Evolutionary conservation across 2,329 filamentous ascomycete species (phyloP).

Genomic region (Ceratocystis lukuohia): DNA sequence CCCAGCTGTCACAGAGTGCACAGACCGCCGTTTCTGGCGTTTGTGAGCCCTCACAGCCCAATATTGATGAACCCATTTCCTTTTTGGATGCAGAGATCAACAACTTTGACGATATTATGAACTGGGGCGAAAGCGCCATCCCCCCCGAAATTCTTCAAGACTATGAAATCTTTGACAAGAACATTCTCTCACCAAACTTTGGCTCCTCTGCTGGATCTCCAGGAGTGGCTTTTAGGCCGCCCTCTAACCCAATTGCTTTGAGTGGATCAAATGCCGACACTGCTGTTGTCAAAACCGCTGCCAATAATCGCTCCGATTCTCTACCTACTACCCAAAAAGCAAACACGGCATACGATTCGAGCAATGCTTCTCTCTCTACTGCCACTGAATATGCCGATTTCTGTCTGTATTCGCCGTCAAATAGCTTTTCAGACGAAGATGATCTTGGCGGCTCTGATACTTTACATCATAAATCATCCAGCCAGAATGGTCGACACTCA

Average conservation of each 20-base stretch:
- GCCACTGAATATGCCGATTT: slow-evolving; percentile 38
- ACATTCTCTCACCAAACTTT: not conserved
- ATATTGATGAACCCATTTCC: not conserved
- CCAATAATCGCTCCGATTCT: not conserved
- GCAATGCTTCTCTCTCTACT: not conserved
- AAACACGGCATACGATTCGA: not conserved
- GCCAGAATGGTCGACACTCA: not conserved
- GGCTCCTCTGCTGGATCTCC: not conserved
- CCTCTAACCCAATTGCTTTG: not conserved
- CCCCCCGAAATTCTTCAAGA: not conserved
- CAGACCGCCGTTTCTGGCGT: not conserved
- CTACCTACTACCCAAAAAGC: not conserved
- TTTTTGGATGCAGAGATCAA: not conserved
- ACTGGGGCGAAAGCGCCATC: not conserved
- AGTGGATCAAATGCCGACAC: not conserved
- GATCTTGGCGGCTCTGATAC: not conserved
- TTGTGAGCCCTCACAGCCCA: not conserved
- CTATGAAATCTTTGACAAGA: not conserved
- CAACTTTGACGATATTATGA: not conserved
- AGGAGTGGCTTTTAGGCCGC: not conserved
- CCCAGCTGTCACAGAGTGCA: not conserved
- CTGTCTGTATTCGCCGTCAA: slow-evolving; percentile 40
- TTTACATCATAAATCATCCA: too few species aligned
- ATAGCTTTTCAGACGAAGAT: slow-evolving; percentile 38
- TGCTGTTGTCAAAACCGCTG: not conserved